Conservation (phyloP, 2,329 filamentous ascomycete species). For the Aurifilum marmelostoma region DNA sequence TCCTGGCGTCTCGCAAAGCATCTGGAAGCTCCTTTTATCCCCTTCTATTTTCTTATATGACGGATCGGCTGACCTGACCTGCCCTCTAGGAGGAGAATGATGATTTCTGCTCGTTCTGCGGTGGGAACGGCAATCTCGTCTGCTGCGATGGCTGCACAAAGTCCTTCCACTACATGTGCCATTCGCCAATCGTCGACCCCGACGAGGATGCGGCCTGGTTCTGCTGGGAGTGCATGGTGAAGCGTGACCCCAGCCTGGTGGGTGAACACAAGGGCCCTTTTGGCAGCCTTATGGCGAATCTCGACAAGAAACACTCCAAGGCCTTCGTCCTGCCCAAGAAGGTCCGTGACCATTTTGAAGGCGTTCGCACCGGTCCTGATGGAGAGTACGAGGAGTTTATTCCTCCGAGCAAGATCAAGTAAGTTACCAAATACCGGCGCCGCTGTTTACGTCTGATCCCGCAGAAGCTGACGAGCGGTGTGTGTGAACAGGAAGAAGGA, state of each 20-base stretch:
- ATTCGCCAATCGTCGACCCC: constrained; percentile 76
- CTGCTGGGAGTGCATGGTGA: constrained; percentile 72
- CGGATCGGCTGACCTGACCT: constrained; percentile 19
- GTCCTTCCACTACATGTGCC: constrained; percentile 87
- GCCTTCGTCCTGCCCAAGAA: constrained; percentile 73
- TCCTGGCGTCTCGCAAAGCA: constrained; percentile 26
- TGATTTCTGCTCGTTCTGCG: constrained; percentile 87
- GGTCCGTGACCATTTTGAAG: constrained; percentile 77
- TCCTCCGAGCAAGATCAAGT: constrained; percentile 65
- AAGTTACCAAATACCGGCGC: constrained; percentile 41
- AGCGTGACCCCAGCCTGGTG: constrained; percentile 50
- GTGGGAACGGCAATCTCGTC: constrained; percentile 80
- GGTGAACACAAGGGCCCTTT: constrained; percentile 60
- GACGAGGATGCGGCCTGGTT: constrained; percentile 68
- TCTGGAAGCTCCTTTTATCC: constrained; percentile 12
- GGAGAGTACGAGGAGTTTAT: constrained; percentile 78
- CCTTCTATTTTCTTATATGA: neutral
- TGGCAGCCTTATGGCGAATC: constrained; percentile 62
- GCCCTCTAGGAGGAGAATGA: constrained; percentile 71
- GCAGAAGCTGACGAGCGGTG: constrained; percentile 39
- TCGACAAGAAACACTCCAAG: constrained; percentile 71
- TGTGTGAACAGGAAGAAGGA: constrained; percentile 50
- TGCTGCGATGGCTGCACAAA: constrained; percentile 93
- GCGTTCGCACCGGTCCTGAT: constrained; percentile 74
- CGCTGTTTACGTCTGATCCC: neutral